These are phyloP conservation scores for Aspergillus leporis DNA, from an alignment of 495 filamentous ascomycete species.

Conservation along the genomic window DNA sequence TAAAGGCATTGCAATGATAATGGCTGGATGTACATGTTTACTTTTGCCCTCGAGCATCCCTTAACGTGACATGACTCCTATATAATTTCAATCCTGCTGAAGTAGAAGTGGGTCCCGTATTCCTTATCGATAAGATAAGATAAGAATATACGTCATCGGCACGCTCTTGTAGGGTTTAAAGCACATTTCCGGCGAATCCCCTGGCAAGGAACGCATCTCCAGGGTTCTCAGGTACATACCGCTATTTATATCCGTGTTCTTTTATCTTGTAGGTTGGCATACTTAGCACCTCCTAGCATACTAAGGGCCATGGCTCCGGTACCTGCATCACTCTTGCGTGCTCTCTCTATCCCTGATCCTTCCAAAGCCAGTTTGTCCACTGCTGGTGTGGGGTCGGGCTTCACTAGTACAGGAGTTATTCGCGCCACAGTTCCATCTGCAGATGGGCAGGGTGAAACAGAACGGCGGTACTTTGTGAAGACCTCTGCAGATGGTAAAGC, in stretches of 20 bases:
- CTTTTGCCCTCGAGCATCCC: neutral
- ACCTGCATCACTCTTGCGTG: slow-evolving; percentile 60
- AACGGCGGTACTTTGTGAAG: slow-evolving; percentile 78
- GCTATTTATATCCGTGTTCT: neutral
- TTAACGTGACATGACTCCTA: no score
- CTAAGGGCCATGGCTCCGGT: slow-evolving; percentile 33
- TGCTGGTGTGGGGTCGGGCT: slow-evolving; percentile 67
- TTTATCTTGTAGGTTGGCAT: neutral
- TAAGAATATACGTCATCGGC: neutral
- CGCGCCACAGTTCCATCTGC: slow-evolving; percentile 42
- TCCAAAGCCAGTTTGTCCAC: slow-evolving; percentile 55
- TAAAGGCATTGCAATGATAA: neutral
- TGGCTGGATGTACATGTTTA: neutral
- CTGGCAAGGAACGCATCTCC: neutral
- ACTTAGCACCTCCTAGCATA: neutral
- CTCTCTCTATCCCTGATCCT: slow-evolving; percentile 63
- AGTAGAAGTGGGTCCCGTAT: neutral
- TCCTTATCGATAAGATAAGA: slow-evolving; percentile 26
- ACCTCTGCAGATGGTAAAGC: slow-evolving; percentile 59
- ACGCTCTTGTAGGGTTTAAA: slow-evolving; percentile 22
- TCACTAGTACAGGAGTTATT: slow-evolving; percentile 72
- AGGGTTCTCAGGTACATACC: neutral
- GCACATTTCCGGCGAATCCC: neutral
- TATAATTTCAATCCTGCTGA: neutral
- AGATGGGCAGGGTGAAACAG: slow-evolving; percentile 46